These are phyloP conservation scores for Sporopachydermia lactativora DNA, from an alignment of 805 yeast species.

Conservation along the genomic window DNA sequence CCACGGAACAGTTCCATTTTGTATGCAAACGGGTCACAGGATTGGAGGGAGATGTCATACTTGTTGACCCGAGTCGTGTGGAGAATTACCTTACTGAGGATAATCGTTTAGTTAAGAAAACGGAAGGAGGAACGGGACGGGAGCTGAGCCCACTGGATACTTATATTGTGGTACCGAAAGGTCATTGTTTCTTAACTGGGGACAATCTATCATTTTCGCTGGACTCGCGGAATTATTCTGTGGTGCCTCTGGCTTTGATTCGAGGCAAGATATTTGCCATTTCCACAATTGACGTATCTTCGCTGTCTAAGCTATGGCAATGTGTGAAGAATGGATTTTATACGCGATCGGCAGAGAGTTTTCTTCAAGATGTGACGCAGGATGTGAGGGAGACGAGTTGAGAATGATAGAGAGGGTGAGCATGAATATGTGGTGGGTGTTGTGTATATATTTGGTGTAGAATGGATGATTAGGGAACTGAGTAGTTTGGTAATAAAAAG, in stretches of 20 bases:
- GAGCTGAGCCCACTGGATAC: conserved; percentile 28
- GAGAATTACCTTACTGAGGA: conserved; percentile 1
- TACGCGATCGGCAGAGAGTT: background rate
- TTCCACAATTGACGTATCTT: background rate
- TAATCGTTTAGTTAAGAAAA: conserved; percentile 9
- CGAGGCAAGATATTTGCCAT: conserved; percentile 80
- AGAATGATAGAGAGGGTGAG: too few relatives aligned
- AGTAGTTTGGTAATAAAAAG: too few relatives aligned
- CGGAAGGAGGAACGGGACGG: conserved; percentile 9
- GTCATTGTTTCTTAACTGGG: conserved; percentile 96
- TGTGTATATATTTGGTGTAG: too few relatives aligned
- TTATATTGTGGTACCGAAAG: conserved; percentile 72
- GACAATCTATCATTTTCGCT: conserved; percentile 79
- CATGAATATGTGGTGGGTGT: too few relatives aligned
- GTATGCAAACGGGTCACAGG: conserved; percentile 93
- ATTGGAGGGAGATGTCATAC: conserved; percentile 83
- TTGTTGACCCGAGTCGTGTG: conserved; percentile 59
- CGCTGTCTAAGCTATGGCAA: conserved; percentile 14
- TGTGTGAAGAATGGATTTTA: background rate
- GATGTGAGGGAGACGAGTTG: too few relatives aligned
- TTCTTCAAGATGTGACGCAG: background rate
- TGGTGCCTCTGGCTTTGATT: conserved; percentile 78
- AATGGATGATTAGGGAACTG: too few relatives aligned
- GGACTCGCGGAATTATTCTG: conserved; percentile 82
- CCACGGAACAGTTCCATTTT: conserved; percentile 72